A percentile compares a stretch with the other conserved stretches of the same genome.
Evolutionary conservation across 2,329 filamentous ascomycete species (phyloP).

Genomic region (Bertia moriformis): DNA sequence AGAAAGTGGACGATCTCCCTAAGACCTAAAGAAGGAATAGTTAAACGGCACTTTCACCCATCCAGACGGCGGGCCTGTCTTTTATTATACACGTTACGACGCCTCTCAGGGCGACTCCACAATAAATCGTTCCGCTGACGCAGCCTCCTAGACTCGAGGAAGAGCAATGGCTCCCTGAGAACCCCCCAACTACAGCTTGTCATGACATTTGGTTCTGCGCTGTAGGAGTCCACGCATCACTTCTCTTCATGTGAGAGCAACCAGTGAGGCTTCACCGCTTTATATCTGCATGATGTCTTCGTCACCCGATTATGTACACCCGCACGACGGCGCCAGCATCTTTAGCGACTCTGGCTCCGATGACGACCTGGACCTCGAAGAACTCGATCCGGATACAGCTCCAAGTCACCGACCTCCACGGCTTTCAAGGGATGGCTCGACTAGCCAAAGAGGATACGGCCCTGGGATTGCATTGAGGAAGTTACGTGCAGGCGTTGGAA

Average conservation of each 20-base stretch:
- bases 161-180: too few relatives aligned
- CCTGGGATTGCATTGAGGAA: constrained; percentile 1
- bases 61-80: too few relatives aligned
- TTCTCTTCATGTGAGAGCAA: background rate
- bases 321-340: background rate
- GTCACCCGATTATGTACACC: background rate
- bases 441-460: background rate
- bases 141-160: too few relatives aligned
- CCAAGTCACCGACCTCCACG: background rate
- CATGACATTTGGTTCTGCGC: too few relatives aligned
- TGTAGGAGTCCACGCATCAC: too few relatives aligned
- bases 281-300: background rate
- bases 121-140: too few relatives aligned
- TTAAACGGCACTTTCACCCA: too few relatives aligned
- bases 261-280: background rate
- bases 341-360: background rate
- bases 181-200: too few relatives aligned
- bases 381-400: background rate
- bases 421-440: background rate
- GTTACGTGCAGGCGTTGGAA: background rate
- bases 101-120: too few relatives aligned
- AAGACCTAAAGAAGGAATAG: too few relatives aligned
- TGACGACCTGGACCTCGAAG: background rate
- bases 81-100: too few relatives aligned
- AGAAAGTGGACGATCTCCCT: too few relatives aligned